phyloP scores from a whole-genome alignment of 768 basidiomycete species.

The Amanita rubescens region DNA sequence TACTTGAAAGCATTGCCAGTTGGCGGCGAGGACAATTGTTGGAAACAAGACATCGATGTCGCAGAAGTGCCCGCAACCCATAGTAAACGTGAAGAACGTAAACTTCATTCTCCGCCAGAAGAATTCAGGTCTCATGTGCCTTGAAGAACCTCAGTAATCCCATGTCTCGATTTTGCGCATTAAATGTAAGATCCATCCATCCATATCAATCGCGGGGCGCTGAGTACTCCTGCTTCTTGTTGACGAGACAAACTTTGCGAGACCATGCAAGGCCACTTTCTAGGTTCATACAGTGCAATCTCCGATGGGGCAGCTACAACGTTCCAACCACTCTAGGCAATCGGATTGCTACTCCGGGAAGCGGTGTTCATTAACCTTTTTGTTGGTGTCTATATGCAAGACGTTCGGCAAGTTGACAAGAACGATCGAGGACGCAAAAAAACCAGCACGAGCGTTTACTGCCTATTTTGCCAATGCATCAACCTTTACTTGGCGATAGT shows the following conservation, averaged over 20 bases:
- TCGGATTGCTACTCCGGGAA: slow-evolving; percentile 67
- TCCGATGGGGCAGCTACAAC: slow-evolving; percentile 91
- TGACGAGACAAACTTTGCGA: slow-evolving; percentile 67
- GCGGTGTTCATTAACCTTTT: slow-evolving; percentile 98
- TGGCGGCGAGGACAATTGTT: too few relatives aligned
- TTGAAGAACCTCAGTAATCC: too few relatives aligned
- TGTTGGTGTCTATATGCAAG: slow-evolving; percentile 55
- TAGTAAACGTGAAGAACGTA: too few relatives aligned
- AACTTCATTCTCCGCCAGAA: too few relatives aligned
- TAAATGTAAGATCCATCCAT: slow-evolving; percentile 34
- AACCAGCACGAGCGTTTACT: slow-evolving; percentile 64
- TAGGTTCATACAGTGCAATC: slow-evolving; percentile 73
- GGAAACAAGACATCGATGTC: too few relatives aligned
- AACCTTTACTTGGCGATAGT: slow-evolving; percentile 30
- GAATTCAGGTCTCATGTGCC: too few relatives aligned
- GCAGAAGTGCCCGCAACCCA: too few relatives aligned
- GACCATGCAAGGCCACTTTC: slow-evolving; percentile 19
- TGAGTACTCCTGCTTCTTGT: slow-evolving; percentile 37
- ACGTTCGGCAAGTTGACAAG: slow-evolving; percentile 71
- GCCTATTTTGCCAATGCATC: background rate
- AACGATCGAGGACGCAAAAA: slow-evolving; percentile 52
- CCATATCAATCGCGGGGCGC: background rate
- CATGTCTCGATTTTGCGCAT: too few relatives aligned
- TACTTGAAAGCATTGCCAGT: too few relatives aligned
- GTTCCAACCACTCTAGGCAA: slow-evolving; percentile 67